These are phyloP conservation scores for Tephrocybe sp. DNA, from an alignment of 768 basidiomycete genomes.

Conservation along the genomic window DNA sequence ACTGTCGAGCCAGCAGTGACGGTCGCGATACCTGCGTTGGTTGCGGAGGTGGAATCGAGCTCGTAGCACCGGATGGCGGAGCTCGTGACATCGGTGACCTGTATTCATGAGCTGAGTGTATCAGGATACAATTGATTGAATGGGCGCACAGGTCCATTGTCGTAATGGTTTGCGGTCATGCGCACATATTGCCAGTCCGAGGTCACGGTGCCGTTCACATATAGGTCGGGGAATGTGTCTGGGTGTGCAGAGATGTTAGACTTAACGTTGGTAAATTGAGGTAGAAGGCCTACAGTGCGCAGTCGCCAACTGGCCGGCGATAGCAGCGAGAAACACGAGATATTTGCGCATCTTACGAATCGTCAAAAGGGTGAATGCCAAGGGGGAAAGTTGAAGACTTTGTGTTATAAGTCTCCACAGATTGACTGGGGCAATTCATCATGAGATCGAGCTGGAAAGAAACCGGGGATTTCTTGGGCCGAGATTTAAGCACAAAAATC, in stretches of 20 bases:
- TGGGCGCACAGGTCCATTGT: conserved; percentile 30
- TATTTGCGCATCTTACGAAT: conserved; percentile 3
- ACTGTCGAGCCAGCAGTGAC: conserved; percentile 31
- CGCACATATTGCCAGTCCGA: conserved; percentile 36
- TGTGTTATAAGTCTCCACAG: not conserved
- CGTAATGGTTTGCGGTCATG: conserved; percentile 33
- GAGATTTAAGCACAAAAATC: conserved; percentile 4
- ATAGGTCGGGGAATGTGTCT: conserved; percentile 33
- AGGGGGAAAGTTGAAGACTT: not conserved
- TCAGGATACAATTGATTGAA: not conserved
- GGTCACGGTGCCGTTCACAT: conserved; percentile 24
- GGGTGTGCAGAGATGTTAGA: not conserved
- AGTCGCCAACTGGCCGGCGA: conserved; percentile 1
- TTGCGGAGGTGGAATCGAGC: conserved; percentile 28
- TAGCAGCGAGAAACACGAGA: not conserved
- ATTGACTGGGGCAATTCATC: not conserved
- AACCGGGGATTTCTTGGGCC: conserved; percentile 9
- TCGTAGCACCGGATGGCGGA: conserved; percentile 37
- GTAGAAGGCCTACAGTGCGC: conserved; percentile 7
- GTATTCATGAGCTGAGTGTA: not conserved
- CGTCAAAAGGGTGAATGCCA: not conserved
- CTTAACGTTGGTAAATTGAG: not conserved
- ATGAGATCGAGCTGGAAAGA: conserved; percentile 4
- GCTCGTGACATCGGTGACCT: conserved; percentile 35
- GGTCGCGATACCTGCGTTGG: conserved; percentile 26